Percentiles rank a stretch among this genome's conserved stretches.
Evolutionary conservation across 805 yeast genomes (phyloP).

Genomic region (Myxozyma mucilagina): DNA sequence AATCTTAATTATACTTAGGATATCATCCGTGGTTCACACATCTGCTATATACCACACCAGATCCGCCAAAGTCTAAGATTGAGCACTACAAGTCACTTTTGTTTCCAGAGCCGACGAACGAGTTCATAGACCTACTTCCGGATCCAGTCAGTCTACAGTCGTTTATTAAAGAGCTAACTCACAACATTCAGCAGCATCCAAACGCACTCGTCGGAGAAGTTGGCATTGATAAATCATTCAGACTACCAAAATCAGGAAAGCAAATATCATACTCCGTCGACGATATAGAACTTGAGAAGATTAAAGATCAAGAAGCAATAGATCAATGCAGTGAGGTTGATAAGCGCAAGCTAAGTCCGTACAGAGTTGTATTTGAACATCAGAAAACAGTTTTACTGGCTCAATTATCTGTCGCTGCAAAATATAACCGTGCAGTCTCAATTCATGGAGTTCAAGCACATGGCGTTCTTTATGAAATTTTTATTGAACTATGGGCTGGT

Average conservation of each 20-base stretch:
- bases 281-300: constrained; percentile 5
- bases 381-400: constrained; percentile 55
- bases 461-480: constrained; percentile 54
- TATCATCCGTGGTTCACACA: constrained; percentile 94
- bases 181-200: constrained; percentile 39
- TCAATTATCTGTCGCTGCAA: constrained; percentile 58
- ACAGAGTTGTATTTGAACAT: constrained; percentile 63
- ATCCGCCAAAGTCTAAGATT: constrained; percentile 40
- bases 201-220: constrained; percentile 75
- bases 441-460: constrained; percentile 85
- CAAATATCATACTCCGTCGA: constrained; percentile 54
- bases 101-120: constrained; percentile 41
- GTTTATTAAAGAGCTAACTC: constrained; percentile 42
- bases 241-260: constrained; percentile 52
- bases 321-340: constrained; percentile 3
- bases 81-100: constrained; percentile 62
- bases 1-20: constrained; percentile 46
- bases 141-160: constrained; percentile 52
- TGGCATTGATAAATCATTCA: constrained; percentile 80
- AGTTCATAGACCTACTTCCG: constrained; percentile 55
- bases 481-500: constrained; percentile 35
- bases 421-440: constrained; percentile 56
- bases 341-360: constrained; percentile 42
- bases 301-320: neutral
- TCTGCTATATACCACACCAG: constrained; percentile 47